Evolutionary conservation across 805 yeast species (phyloP).

Genomic region (Candida tibetensis): DNA sequence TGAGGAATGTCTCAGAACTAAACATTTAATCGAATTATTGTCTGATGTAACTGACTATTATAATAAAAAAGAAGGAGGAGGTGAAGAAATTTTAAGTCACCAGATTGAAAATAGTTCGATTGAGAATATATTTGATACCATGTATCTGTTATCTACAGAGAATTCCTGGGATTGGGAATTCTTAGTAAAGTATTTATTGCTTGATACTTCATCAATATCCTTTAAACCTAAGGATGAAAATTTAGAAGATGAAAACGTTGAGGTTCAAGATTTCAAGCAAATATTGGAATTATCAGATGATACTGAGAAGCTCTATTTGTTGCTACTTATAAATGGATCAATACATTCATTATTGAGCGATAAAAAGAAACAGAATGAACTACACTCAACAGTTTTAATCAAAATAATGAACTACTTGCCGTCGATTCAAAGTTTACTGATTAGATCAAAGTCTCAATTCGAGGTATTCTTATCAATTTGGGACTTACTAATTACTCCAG

Average conservation of each 20-base stretch:
- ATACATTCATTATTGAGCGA: slow-evolving; percentile 26
- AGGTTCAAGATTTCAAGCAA: slow-evolving; percentile 29
- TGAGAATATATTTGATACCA: slow-evolving; percentile 24
- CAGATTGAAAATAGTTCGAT: slow-evolving; percentile 7
- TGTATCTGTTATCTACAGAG: slow-evolving; percentile 33
- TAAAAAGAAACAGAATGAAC: slow-evolving; percentile 16
- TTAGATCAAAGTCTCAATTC: slow-evolving; percentile 15
- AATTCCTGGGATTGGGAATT: slow-evolving; percentile 42
- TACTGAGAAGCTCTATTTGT: slow-evolving; percentile 22
- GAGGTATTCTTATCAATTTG: slow-evolving; percentile 25
- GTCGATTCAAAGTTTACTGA: slow-evolving; percentile 20
- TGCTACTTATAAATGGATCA: slow-evolving; percentile 43
- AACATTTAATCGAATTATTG: slow-evolving; percentile 15
- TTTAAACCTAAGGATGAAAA: slow-evolving; percentile 14
- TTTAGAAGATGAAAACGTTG: slow-evolving; percentile 13
- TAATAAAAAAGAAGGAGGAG: slow-evolving; percentile 5
- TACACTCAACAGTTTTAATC: slow-evolving; percentile 16
- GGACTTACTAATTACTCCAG: slow-evolving; percentile 19
- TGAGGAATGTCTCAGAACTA: slow-evolving; percentile 20
- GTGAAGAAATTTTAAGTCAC: not conserved
- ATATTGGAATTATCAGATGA: slow-evolving; percentile 24
- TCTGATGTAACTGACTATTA: slow-evolving; percentile 12
- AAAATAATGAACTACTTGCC: slow-evolving; percentile 24
- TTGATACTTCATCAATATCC: slow-evolving; percentile 41
- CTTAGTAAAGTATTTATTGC: slow-evolving; percentile 39